Evolutionary conservation across 1,284 basidiomycete species (phyloP), one percentile per base, ranked within the genome.

Genomic region (Volvariella volvacea): DNA sequence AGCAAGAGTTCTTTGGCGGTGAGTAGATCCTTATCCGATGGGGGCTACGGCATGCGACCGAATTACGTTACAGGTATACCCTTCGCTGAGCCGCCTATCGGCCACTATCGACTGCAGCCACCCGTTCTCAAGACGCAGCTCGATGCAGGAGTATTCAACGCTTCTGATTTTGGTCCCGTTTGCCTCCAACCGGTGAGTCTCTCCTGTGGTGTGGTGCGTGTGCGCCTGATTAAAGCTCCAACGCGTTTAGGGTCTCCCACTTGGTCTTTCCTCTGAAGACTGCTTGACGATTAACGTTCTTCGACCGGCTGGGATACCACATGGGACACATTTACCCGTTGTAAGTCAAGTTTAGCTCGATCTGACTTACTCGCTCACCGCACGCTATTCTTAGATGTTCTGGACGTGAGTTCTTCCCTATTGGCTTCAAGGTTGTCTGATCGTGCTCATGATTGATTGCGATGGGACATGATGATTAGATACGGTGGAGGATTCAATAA

Each of bases 241-340:
- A 37, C 25, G 33, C 30, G 28, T n/a, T 14, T 38, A 64, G 64
- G 50, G 52, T 10, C 38, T 53, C 9, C 46, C 55, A 7, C 22
- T 49, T 2, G 46, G 51, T 7, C 32, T 41, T 1, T 55, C 63
- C 22, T 68, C 67, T 3, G 73, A 76, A 53, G 70, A 76, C 48
- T 75, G 74, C 49, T 54, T 76, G 25, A 69, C 65, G 1, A 58
- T 76, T 43, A 75, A 74, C 42, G 52, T 76, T 10, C 65, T 67
- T 43, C 62, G 73, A 3, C 72, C 73, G 3, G 53, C 66, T 0
- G 63, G 60, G 2, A 46, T 59, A 1, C 28, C 43, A 3, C 10
- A 45, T 0, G 46, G 55, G 31, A 56, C 61, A 0, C 51, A 48
- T 4, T 50, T 72, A 0, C 70, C 71, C 2, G 65, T 73, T 1